Base-by-base conservation (phyloP, 225 moss, liverwort and hornwort species). In the Marchantia paleacea region DNA sequence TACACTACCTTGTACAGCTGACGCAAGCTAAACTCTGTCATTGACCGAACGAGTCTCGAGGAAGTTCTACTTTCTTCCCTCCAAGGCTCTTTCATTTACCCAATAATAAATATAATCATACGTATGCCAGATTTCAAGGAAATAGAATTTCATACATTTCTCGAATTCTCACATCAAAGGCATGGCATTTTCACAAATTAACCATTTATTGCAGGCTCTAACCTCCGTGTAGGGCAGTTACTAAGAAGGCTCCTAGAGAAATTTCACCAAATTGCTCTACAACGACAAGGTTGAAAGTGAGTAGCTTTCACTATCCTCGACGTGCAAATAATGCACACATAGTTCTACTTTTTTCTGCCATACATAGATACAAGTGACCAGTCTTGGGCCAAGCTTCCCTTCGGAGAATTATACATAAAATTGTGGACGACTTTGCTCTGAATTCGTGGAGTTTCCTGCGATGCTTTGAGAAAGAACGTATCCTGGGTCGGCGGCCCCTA, bases 251-350 rank as follows among this genome's bases (percentile, higher is more conserved):
- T 15, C 8, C 52, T 15, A 73, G 53, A 54, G 26, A 54, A 25
- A 75, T 75, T 75, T 75, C 75, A 58, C 13, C 75, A 57, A 75
- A 75, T 57, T 55, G 75, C 52, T 73, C 73, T 13, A 54, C 52
- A 73, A 22, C 2, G n/a, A 73, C 53, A 49, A 73, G 52, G 13
- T 53, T 54, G 73, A 73, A 73, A 54, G 48, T 70, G 48, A 51
- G 72, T 52, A 28, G 57, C 75, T 52, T 75, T 16, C 75, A 13
- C 54, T 16, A 58, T 18, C 75, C 75, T 52, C 55, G 55, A 25
- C 29, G 20, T 55, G 55, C 24, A 75, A 25, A 16, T 75, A 57
- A 55, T 58, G 55, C 72, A 73, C 50, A 73, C 52, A 73, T 7
- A 55, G 52, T 73, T 54, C 28, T 28, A 58, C 14, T 5, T 52